A percentile compares a stretch with the other conserved stretches of the same genome.
These are phyloP conservation scores for Colletotrichum incanum DNA, from an alignment of 2,329 filamentous ascomycete genomes.

Conservation along the genomic window DNA sequence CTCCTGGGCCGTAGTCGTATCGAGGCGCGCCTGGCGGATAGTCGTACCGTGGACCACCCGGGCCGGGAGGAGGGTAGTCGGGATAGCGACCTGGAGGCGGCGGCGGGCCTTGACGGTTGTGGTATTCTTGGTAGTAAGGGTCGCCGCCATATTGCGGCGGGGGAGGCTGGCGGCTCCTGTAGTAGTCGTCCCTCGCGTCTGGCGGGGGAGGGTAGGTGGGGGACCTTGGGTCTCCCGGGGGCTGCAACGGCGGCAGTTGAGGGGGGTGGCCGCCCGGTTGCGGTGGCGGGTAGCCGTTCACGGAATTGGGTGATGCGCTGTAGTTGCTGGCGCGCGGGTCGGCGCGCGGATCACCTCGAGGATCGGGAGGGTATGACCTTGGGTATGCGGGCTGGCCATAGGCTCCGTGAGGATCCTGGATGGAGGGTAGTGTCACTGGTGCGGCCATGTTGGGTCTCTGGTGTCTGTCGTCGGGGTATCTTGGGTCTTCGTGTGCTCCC, in stretches of 20 bases:
- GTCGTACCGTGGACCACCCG: conserved; percentile 42
- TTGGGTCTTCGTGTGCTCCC: conserved; percentile 38
- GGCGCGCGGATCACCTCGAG: conserved; percentile 53
- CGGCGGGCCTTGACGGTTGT: conserved; percentile 53
- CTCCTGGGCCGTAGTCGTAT: conserved; percentile 53
- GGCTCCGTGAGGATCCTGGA: conserved; percentile 61
- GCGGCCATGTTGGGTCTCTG: conserved; percentile 60
- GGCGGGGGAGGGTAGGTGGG: conserved; percentile 41
- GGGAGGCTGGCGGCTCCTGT: conserved; percentile 50
- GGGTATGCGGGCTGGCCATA: conserved; percentile 55
- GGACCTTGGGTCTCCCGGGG: conserved; percentile 41
- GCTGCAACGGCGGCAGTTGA: conserved; percentile 43
- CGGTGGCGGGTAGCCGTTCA: conserved; percentile 63
- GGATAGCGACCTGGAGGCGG: conserved; percentile 50
- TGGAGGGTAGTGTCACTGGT: conserved; percentile 65
- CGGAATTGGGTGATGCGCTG: conserved; percentile 61
- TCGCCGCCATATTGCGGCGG: conserved; percentile 50
- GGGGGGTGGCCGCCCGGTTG: conserved; percentile 36
- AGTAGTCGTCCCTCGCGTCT: conserved; percentile 50
- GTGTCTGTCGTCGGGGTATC: conserved; percentile 57
- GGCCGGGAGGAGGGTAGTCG: conserved; percentile 51
- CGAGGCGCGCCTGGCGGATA: conserved; percentile 46
- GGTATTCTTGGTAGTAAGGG: conserved; percentile 53
- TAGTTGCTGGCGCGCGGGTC: conserved; percentile 41
- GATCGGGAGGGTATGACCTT: conserved; percentile 59